A percentile compares a stretch with the other conserved stretches of the same genome.
Conservation (phyloP, 2,329 filamentous ascomycete species). For the Chaetomiaceae sp. region DNA sequence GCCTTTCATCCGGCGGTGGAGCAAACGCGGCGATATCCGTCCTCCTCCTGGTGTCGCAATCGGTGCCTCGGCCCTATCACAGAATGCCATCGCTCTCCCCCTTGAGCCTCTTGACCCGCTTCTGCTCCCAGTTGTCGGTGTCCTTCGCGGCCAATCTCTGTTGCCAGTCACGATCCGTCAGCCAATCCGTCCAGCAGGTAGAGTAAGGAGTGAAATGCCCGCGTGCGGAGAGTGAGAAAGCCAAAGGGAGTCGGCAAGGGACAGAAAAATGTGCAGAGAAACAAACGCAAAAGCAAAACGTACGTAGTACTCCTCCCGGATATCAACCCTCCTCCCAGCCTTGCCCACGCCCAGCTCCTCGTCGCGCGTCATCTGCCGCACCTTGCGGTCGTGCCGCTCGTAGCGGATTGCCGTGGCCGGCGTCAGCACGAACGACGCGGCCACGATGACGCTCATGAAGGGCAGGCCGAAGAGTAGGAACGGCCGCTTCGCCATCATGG, state of each 20-base stretch:
- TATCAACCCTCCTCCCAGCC: constrained; percentile 65
- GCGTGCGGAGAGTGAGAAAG: too few species aligned
- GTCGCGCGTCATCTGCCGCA: constrained; percentile 76
- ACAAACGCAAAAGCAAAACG: constrained; percentile 35
- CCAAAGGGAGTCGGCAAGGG: too few species aligned
- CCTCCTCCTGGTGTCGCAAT: not conserved
- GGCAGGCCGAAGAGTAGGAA: constrained; percentile 93
- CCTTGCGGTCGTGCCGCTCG: constrained; percentile 86
- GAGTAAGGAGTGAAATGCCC: not conserved
- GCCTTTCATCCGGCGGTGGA: not conserved
- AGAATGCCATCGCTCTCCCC: constrained; percentile 86
- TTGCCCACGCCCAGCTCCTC: constrained; percentile 80
- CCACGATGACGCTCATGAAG: constrained; percentile 84
- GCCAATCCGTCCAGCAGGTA: not conserved
- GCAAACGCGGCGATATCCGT: not conserved
- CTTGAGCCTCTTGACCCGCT: constrained; percentile 80
- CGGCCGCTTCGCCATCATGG: constrained; percentile 68
- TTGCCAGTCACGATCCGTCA: not conserved
- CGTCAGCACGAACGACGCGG: constrained; percentile 88
- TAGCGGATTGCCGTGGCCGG: constrained; percentile 91
- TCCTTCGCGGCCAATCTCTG: constrained; percentile 83
- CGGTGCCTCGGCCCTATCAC: constrained; percentile 30
- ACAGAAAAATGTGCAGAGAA: too few species aligned
- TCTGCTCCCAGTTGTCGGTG: constrained; percentile 94
- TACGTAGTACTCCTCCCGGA: constrained; percentile 84